Conservation (phyloP, 169 alveolate genomes). For the Hepatocystis sp. region DNA sequence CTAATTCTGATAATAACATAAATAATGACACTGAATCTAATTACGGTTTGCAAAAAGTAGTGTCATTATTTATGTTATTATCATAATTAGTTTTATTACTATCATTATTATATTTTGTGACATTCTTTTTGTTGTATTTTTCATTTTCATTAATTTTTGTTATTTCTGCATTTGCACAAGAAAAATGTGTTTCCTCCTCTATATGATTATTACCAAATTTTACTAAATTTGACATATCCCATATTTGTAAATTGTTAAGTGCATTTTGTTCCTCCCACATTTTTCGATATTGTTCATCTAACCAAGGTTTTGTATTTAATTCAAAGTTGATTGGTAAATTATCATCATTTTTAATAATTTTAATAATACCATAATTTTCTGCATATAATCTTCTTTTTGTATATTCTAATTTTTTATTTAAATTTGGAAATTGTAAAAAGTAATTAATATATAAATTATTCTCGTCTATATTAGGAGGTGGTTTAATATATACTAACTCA, state of each 20-base stretch:
- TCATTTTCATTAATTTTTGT: too few relatives aligned
- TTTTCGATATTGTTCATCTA: constrained; percentile 11
- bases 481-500: constrained; percentile 67
- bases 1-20: too few relatives aligned
- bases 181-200: background rate
- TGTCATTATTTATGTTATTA: too few relatives aligned
- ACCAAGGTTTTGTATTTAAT: constrained; percentile 53
- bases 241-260: constrained; percentile 50
- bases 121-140: too few relatives aligned
- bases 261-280: constrained; percentile 63
- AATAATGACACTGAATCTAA: too few relatives aligned
- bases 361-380: constrained; percentile 68
- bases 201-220: background rate
- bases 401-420: constrained; percentile 51
- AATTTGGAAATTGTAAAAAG: constrained; percentile 63
- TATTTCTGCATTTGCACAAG: background rate
- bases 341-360: constrained; percentile 53
- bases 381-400: constrained; percentile 71
- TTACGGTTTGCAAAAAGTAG: too few relatives aligned
- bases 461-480: constrained; percentile 56
- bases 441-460: constrained; percentile 55
- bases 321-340: constrained; percentile 43
- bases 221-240: constrained; percentile 55
- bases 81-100: too few relatives aligned
- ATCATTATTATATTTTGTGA: too few relatives aligned